Evolutionary conservation across 2,329 filamentous ascomycete species (phyloP), one percentile per base, ranked within the genome.

Genomic region (Xylaria sp.): DNA sequence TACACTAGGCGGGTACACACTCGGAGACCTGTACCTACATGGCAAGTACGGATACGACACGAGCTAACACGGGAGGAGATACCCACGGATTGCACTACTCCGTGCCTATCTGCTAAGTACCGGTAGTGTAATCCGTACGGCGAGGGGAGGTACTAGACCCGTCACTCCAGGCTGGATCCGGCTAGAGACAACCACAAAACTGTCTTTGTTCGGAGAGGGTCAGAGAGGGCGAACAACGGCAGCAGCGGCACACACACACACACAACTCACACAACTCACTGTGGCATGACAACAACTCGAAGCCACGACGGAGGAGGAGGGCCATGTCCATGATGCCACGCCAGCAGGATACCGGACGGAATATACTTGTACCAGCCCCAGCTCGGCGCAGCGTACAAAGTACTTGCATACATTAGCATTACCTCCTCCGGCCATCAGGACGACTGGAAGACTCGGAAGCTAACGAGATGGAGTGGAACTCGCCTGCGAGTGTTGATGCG

Each of bases 261-360:
- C 23, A 30, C 23, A 30, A 30, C 23, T 30, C 23, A 30, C 23
- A 54, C 51, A 13, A 50, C 19, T 34, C 23, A 68, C 67, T 50
- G 68, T 68, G 47, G 59, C 54, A 61, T 68, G 65, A 65, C 68
- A 64, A 59, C 58, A 23, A 63, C 59, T 60, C 53, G 49, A 58
- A 51, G 63, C 49, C 59, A 35, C 65, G 66, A 66, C 65, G 63
- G 63, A 62, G 65, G 62, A 30, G 23, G 23, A 30, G 23, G 23
- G 23, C 23, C 23, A 30, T 30, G 23, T 30, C 54, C 62, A 64
- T 58, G 55, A 54, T 60, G 64, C 59, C 63, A 67, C 63, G 61
- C 62, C 55, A 66, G 61, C 62, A 39, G 52, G 53, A 30, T 30
- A 30, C 23, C 23, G 23, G 23, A 30, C 23, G 23, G 23, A 30